phyloP scores from a whole-genome alignment of 2,329 filamentous ascomycete genomes.

The Biscogniauxia marginata region DNA sequence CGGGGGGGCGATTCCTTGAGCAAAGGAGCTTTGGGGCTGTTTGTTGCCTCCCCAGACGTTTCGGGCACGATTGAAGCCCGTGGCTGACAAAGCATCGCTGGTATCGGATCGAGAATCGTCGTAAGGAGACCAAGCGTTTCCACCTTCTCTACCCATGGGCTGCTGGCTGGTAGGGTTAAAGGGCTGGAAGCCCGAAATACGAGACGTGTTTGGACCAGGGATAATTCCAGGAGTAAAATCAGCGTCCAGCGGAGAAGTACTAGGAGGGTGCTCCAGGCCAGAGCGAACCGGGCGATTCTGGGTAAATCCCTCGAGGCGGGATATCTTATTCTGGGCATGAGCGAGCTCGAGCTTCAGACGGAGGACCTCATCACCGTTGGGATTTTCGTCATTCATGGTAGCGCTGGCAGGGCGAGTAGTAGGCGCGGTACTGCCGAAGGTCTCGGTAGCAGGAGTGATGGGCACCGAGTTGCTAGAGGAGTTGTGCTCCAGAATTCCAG shows the following conservation, averaged over 20 bases:
- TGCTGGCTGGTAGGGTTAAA: constrained; percentile 36
- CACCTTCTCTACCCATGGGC: constrained; percentile 37
- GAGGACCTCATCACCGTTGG: constrained; percentile 57
- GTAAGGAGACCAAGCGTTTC: constrained; percentile 50
- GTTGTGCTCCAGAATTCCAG: constrained; percentile 43
- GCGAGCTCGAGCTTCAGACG: constrained; percentile 71
- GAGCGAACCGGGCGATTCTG: constrained; percentile 61
- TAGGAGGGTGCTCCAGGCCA: constrained; percentile 50
- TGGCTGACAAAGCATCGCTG: constrained; percentile 52
- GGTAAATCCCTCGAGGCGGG: constrained; percentile 68
- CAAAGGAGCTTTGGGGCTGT: constrained; percentile 27
- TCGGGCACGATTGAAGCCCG: constrained; percentile 52
- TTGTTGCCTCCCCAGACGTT: constrained; percentile 57
- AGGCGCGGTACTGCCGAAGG: constrained; percentile 46
- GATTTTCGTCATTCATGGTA: constrained; percentile 41
- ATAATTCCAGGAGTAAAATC: constrained; percentile 25
- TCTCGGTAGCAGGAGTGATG: constrained; percentile 60
- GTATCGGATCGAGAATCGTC: constrained; percentile 59
- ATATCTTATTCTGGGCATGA: constrained; percentile 67
- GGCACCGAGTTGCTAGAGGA: constrained; percentile 59
- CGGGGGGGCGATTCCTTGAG: constrained; percentile 27
- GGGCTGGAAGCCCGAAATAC: constrained; percentile 18
- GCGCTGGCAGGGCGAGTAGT: constrained; percentile 54
- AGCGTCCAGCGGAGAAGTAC: constrained; percentile 29
- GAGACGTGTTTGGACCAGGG: constrained; percentile 32